Evolutionary conservation across 2,329 filamentous ascomycete species (phyloP).

Genomic region (Sclerotinia borealis): DNA sequence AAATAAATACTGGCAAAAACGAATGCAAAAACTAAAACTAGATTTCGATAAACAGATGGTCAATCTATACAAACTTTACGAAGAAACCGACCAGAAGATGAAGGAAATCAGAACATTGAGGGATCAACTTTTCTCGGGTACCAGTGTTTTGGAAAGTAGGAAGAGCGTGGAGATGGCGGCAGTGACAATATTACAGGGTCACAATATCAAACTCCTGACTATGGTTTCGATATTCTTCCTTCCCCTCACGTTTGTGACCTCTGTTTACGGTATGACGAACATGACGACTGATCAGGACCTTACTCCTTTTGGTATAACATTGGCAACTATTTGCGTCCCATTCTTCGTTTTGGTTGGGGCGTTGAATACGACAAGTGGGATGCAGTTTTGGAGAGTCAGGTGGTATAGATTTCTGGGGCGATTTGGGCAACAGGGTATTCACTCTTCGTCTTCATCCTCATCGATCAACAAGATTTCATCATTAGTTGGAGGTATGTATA

Average conservation of each 20-base stretch:
- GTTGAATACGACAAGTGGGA: slow-evolving; percentile 36
- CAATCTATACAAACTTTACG: slow-evolving; percentile 29
- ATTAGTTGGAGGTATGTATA: not conserved
- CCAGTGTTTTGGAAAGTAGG: slow-evolving; percentile 54
- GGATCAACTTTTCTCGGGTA: slow-evolving; percentile 58
- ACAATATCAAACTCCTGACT: slow-evolving; percentile 55
- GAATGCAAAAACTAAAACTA: slow-evolving; percentile 40
- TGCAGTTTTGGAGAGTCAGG: slow-evolving; percentile 27
- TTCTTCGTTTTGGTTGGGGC: slow-evolving; percentile 44
- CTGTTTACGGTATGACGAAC: slow-evolving; percentile 49
- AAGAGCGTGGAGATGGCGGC: slow-evolving; percentile 51
- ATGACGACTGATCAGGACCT: slow-evolving; percentile 39
- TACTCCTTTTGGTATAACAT: slow-evolving; percentile 39
- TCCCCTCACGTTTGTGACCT: slow-evolving; percentile 56
- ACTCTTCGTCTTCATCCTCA: not conserved
- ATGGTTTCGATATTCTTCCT: slow-evolving; percentile 50
- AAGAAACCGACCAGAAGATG: slow-evolving; percentile 42
- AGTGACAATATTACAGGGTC: slow-evolving; percentile 50
- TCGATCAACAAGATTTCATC: not conserved
- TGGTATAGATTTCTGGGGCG: slow-evolving; percentile 16
- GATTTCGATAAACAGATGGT: slow-evolving; percentile 42
- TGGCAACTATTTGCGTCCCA: slow-evolving; percentile 39
- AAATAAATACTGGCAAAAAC: slow-evolving; percentile 41
- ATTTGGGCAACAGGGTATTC: slow-evolving; percentile 8
- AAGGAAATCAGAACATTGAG: slow-evolving; percentile 51